Percentiles rank a stretch among this genome's conserved stretches.
Evolutionary conservation across 2,329 filamentous ascomycete species (phyloP).

Genomic region (Aspergillus intermedius): DNA sequence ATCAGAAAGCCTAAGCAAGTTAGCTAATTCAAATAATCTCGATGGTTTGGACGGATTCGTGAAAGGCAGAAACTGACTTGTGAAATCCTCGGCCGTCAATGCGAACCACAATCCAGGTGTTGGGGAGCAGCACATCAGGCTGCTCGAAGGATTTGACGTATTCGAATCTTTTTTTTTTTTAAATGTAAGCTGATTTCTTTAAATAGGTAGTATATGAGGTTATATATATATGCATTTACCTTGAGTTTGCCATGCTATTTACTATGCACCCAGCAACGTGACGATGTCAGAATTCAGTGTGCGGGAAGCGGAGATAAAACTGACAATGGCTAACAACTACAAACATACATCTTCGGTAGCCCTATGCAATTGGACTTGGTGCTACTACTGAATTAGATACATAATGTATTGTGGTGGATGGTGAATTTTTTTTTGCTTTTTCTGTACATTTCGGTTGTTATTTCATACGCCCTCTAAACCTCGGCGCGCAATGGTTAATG

Average conservation of each 20-base stretch:
- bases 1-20: slow-evolving; percentile 59
- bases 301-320: no score
- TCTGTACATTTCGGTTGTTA: no score
- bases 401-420: no score
- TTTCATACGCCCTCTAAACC: no score
- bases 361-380: no score
- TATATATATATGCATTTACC: slow-evolving; percentile 3
- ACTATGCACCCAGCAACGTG: background rate
- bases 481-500: no score
- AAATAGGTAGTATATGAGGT: background rate
- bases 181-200: background rate
- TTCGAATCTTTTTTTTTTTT: slow-evolving; percentile 66
- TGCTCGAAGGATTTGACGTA: slow-evolving; percentile 91
- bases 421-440: no score
- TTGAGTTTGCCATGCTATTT: slow-evolving; percentile 12
- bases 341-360: no score
- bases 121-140: slow-evolving; percentile 69
- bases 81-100: slow-evolving; percentile 93
- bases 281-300: no score
- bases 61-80: slow-evolving; percentile 54
- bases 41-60: background rate
- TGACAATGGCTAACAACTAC: no score
- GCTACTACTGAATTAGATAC: no score
- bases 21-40: background rate
- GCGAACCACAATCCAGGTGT: slow-evolving; percentile 92